Conservation (phyloP, 2,329 filamentous ascomycete genomes). For the Xylaria sp. region DNA sequence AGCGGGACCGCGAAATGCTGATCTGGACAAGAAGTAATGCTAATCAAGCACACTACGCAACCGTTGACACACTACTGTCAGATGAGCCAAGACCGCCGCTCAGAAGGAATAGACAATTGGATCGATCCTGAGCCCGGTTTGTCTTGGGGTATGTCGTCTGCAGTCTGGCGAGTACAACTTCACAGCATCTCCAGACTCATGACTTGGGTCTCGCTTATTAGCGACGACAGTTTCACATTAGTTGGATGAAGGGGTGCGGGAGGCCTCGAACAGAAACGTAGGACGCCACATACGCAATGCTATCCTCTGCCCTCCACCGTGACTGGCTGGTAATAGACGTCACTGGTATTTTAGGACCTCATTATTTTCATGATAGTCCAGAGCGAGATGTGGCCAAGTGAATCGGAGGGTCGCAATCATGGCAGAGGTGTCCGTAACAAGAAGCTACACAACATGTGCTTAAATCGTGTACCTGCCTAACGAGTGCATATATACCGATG, state of each 20-base stretch:
- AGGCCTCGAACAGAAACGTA: slow-evolving; percentile 22
- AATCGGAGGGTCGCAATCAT: slow-evolving; percentile 21
- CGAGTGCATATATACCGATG: slow-evolving; percentile 40
- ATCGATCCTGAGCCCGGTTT: background rate
- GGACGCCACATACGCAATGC: slow-evolving; percentile 31
- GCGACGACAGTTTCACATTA: slow-evolving; percentile 32
- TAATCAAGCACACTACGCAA: background rate
- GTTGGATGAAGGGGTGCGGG: slow-evolving; percentile 18
- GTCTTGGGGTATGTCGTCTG: background rate
- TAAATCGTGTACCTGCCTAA: slow-evolving; percentile 40
- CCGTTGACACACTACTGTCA: background rate
- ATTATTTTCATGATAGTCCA: slow-evolving; percentile 12
- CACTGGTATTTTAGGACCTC: background rate
- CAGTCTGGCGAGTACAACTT: slow-evolving; percentile 5
- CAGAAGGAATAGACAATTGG: background rate
- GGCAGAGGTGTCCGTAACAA: slow-evolving; percentile 29
- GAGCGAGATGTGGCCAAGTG: slow-evolving; percentile 2
- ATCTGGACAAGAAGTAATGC: background rate
- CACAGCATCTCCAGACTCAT: slow-evolving; percentile 11
- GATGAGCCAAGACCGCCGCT: background rate
- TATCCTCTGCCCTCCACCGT: background rate
- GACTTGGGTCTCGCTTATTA: slow-evolving; percentile 21
- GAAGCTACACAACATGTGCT: slow-evolving; percentile 38
- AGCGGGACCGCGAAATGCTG: background rate
- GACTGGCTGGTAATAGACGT: slow-evolving; percentile 15